Evolutionary conservation across 345 rosid genomes (phyloP).

Genomic region (Geranium rotundifolium): DNA sequence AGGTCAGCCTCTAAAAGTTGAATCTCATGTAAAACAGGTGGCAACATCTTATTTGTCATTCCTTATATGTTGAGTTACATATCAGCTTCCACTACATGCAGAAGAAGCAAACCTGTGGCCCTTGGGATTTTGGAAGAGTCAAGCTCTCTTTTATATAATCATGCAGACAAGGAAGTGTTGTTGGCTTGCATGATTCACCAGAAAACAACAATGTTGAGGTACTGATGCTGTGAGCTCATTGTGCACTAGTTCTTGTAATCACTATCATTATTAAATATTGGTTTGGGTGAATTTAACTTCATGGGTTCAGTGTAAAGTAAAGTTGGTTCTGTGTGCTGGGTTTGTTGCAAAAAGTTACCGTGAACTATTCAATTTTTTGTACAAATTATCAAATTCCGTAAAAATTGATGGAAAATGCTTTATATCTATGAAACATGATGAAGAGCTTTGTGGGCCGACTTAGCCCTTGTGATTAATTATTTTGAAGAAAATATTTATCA

Average conservation of each 20-base stretch:
- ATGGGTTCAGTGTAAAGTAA: too few species aligned
- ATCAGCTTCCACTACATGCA: constrained; percentile 24
- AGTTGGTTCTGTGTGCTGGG: background rate
- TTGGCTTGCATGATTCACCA: constrained; percentile 1
- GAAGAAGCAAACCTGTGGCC: constrained; percentile 11
- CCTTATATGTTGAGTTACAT: constrained; percentile 13
- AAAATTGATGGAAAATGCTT: too few species aligned
- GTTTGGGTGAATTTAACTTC: too few species aligned
- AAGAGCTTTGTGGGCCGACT: too few species aligned
- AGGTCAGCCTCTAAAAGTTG: background rate
- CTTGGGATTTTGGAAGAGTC: constrained; percentile 15
- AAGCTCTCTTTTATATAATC: background rate
- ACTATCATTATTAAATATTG: too few species aligned
- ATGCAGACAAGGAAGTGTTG: background rate
- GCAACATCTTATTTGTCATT: constrained; percentile 15
- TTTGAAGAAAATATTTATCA: too few species aligned
- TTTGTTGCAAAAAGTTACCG: too few species aligned
- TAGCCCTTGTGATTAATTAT: too few species aligned
- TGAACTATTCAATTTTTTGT: too few species aligned
- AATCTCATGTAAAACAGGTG: constrained; percentile 13
- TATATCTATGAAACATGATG: too few species aligned
- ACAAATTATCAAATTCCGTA: too few species aligned
- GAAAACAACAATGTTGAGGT: constrained; percentile 1
- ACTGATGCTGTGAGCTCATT: background rate
- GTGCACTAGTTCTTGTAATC: too few species aligned